Evolutionary conservation across 257 asterid species (phyloP), one percentile per base, ranked within the genome.

Genomic region (Linaria vulgaris): DNA sequence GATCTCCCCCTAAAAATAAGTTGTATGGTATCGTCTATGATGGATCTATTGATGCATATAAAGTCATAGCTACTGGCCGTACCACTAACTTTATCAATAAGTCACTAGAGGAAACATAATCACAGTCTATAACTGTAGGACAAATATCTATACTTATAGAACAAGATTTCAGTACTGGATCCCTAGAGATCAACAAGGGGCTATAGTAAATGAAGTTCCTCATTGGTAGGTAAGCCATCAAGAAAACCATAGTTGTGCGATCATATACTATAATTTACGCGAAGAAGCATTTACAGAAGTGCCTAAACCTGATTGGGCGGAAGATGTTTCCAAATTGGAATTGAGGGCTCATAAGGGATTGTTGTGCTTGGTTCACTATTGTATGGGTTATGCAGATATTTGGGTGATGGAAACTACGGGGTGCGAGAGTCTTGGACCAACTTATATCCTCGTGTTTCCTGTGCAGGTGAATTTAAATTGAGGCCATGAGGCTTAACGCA

Each of bases 271-370:
- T 37, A 44, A 55, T n/a, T 55, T 55, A n/a, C 10, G 17, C 6
- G 15, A 55, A 19, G 61, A 30, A n/a, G 30, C 45, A n/a, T 55
- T 27, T 19, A 55, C 27, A 22, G 61, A 55, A 55, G 61, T 55
- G 41, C 39, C 61, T 24, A 55, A 55, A 55, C 61, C 61, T 55
- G 61, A 55, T 27, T 55, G 61, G 61, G 61, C 13, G 12, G 45
- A 25, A 15, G 27, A 55, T 25, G 41, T 16, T 25, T 14, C 20
- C 27, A 37, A 30, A 19, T n/a, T n/a, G n/a, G n/a, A n/a, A n/a
- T n/a, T n/a, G n/a, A n/a, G n/a, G n/a, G n/a, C n/a, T n/a, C n/a
- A n/a, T n/a, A n/a, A n/a, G n/a, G n/a, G n/a, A n/a, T n/a, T n/a
- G n/a, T n/a, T n/a, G n/a, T n/a, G n/a, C n/a, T n/a, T n/a, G n/a